A percentile compares a stretch with the other conserved stretches of the same genome.
phyloP scores from a whole-genome alignment of 306 rosid genomes.

The Purshia tridentata region DNA sequence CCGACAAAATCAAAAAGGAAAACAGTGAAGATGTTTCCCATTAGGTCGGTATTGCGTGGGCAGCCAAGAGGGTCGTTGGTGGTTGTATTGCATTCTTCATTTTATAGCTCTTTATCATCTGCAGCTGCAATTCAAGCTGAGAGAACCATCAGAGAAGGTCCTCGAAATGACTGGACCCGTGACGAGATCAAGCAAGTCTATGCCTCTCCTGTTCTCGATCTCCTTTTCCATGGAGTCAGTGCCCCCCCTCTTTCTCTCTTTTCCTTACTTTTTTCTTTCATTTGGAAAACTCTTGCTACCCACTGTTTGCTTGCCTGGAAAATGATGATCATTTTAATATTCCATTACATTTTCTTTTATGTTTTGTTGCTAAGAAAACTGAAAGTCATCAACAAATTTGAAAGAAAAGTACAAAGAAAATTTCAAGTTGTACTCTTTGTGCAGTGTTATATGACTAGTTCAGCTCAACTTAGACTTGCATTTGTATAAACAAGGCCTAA shows the following conservation, averaged over 20 bases:
- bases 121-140: slow-evolving; percentile 79
- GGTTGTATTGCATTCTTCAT: slow-evolving; percentile 32
- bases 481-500: too few species aligned
- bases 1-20: neutral
- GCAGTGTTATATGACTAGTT: too few species aligned
- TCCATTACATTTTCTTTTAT: neutral
- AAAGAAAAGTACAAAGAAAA: too few species aligned
- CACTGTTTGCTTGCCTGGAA: slow-evolving; percentile 27
- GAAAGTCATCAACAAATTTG: too few species aligned
- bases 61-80: slow-evolving; percentile 17
- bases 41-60: slow-evolving; percentile 2
- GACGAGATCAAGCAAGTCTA: slow-evolving; percentile 66
- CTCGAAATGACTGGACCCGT: slow-evolving; percentile 74
- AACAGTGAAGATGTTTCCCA: slow-evolving; percentile 4
- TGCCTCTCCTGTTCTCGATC: slow-evolving; percentile 89
- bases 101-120: slow-evolving; percentile 44
- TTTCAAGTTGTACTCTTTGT: too few species aligned
- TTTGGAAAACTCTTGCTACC: neutral
- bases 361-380: too few species aligned
- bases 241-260: neutral
- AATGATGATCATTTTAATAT: neutral
- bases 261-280: neutral
- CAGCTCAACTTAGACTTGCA: too few species aligned
- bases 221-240: slow-evolving; percentile 93
- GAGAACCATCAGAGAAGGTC: slow-evolving; percentile 56